Percentiles rank a stretch among this genome's conserved stretches.
Conservation (phyloP, 495 filamentous ascomycete species). For the Jackrogersella minutella region DNA sequence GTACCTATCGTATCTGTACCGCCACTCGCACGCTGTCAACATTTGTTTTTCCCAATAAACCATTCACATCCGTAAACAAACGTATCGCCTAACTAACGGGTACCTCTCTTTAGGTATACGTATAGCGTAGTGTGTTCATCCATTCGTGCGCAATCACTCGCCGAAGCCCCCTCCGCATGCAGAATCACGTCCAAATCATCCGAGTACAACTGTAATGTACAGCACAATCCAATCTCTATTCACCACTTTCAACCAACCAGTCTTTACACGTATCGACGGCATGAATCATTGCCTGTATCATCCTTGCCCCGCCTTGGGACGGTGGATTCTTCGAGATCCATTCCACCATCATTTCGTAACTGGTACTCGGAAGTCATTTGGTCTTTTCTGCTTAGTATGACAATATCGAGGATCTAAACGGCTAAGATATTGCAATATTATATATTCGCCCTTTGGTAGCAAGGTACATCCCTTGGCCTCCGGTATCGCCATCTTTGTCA, state of each 20-base stretch:
- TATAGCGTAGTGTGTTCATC: conserved; percentile 1
- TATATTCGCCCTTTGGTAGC: conserved; percentile 11
- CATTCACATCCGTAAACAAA: conserved; percentile 28
- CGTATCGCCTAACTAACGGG: conserved; percentile 15
- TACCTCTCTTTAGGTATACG: conserved; percentile 5
- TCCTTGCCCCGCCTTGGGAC: conserved; percentile 27
- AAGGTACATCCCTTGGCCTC: conserved; percentile 10
- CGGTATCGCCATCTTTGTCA: conserved; percentile 36
- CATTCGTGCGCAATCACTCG: conserved; percentile 27
- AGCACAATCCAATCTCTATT: conserved; percentile 32
- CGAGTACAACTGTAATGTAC: conserved; percentile 44
- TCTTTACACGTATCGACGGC: conserved; percentile 40
- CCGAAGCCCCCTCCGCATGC: conserved; percentile 36
- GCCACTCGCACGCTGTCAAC: conserved; percentile 3
- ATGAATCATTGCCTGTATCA: conserved; percentile 36
- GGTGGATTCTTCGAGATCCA: conserved; percentile 23
- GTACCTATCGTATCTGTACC: conserved; percentile 6
- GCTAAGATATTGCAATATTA: not conserved
- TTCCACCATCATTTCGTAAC: conserved; percentile 15
- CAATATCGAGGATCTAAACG: not conserved
- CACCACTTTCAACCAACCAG: conserved; percentile 35
- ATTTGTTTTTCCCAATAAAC: not conserved
- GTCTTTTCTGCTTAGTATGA: conserved; percentile 13
- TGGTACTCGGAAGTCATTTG: not conserved
- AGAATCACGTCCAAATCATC: conserved; percentile 43